Conservation (phyloP, 2,329 filamentous ascomycete genomes). For the Talaromyces sp. region DNA sequence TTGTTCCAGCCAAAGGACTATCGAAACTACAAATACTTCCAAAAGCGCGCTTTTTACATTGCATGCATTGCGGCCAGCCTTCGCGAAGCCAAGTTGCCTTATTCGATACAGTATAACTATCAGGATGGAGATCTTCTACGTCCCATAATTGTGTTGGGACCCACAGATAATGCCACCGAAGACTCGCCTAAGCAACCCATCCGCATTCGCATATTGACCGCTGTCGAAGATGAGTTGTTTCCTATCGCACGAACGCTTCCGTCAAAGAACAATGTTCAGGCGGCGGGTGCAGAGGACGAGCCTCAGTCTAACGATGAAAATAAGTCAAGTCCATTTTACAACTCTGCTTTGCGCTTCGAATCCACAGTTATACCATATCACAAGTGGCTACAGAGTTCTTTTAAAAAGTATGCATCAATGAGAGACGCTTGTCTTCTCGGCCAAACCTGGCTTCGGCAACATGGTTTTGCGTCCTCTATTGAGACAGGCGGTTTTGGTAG, state of each 20-base stretch:
- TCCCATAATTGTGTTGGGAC: conserved; percentile 60
- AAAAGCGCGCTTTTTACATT: conserved; percentile 89
- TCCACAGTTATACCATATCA: conserved; percentile 71
- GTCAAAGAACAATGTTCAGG: conserved; percentile 67
- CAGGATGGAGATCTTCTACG: conserved; percentile 73
- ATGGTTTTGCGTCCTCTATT: conserved; percentile 71
- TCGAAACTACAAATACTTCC: conserved; percentile 87
- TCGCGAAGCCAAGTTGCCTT: conserved; percentile 55
- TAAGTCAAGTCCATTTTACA: conserved; percentile 78
- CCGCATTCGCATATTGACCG: conserved; percentile 74
- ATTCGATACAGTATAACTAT: conserved; percentile 63
- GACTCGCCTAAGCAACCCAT: conserved; percentile 48
- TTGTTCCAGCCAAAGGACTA: conserved; percentile 95
- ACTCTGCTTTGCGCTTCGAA: conserved; percentile 78
- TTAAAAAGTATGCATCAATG: conserved; percentile 70
- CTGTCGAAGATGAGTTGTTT: conserved; percentile 68
- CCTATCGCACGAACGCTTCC: conserved; percentile 68
- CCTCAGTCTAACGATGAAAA: conserved; percentile 38
- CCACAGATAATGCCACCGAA: conserved; percentile 33
- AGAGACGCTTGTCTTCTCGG: conserved; percentile 83
- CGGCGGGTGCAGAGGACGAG: conserved; percentile 35
- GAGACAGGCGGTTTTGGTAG: conserved; percentile 81
- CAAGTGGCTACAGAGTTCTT: conserved; percentile 68
- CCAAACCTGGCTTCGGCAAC: conserved; percentile 82
- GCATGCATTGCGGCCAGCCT: conserved; percentile 75